phyloP scores from a whole-genome alignment of 2,329 filamentous ascomycete species.

The Aspergillus thermomutatus region DNA sequence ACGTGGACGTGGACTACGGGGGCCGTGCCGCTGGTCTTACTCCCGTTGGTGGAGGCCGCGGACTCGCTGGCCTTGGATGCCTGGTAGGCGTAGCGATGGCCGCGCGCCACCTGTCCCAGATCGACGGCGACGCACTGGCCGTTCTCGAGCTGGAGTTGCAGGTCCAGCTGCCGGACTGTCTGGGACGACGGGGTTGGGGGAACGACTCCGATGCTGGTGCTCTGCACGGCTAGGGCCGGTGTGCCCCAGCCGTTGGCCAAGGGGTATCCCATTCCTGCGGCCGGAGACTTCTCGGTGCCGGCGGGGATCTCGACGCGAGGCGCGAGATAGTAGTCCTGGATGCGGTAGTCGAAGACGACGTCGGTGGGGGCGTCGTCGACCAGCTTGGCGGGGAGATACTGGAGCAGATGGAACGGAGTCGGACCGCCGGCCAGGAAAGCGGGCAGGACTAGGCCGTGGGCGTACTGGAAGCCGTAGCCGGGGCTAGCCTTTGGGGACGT shows the following conservation, averaged over 20 bases:
- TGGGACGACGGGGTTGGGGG: not conserved
- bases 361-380: constrained; percentile 4
- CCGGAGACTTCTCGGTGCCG: not conserved
- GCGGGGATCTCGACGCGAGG: constrained; percentile 13
- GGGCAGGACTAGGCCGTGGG: constrained; percentile 18
- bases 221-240: not conserved
- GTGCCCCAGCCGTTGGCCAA: not conserved
- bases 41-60: not conserved
- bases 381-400: constrained; percentile 16
- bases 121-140: constrained; percentile 12
- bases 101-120: constrained; percentile 20
- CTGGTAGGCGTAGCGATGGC: constrained; percentile 20
- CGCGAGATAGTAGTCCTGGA: constrained; percentile 20
- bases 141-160: constrained; percentile 9
- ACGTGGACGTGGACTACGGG: not conserved
- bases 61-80: not conserved
- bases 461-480: constrained; percentile 25
- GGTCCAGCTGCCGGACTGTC: constrained; percentile 2
- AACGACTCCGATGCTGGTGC: not conserved
- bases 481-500: not conserved
- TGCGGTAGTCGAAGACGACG: constrained; percentile 17
- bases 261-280: not conserved
- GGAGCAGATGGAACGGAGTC: constrained; percentile 16
- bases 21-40: not conserved
- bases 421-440: constrained; percentile 13